These are phyloP conservation scores for Areca catechu DNA, from an alignment of 176 grass and related monocot species.

Conservation along the genomic window DNA sequence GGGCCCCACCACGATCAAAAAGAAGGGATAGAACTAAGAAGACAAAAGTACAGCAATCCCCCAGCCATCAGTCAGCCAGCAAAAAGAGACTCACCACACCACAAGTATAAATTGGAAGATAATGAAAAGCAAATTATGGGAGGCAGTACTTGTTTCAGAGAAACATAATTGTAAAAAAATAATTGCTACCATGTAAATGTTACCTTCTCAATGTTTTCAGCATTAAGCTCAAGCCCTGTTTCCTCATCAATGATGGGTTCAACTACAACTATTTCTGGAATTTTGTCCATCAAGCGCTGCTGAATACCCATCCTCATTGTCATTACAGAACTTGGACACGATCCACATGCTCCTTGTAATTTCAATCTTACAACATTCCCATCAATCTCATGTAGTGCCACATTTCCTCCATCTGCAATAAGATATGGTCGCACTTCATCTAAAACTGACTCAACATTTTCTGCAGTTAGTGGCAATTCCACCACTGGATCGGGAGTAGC, in stretches of 20 bases:
- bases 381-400: conserved; percentile 80
- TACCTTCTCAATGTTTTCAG: conserved; percentile 92
- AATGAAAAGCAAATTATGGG: too few species aligned
- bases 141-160: too few species aligned
- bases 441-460: conserved; percentile 83
- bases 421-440: conserved; percentile 97
- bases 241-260: conserved; percentile 76
- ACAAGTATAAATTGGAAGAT: too few species aligned
- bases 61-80: too few species aligned
- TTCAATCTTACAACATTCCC: conserved; percentile 74
- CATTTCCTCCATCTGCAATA: conserved; percentile 94
- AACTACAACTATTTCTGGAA: conserved; percentile 86
- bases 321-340: conserved; percentile 82
- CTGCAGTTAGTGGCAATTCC: conserved; percentile 65
- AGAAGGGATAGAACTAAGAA: too few species aligned
- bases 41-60: too few species aligned
- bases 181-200: too few species aligned
- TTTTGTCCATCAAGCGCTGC: conserved; percentile 85
- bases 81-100: too few species aligned
- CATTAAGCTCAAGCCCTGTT: conserved; percentile 74
- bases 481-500: conserved; percentile 45
- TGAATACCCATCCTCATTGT: conserved; percentile 95
- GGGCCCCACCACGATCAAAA: too few species aligned
- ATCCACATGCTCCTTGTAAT: conserved; percentile 91
- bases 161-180: too few species aligned